Evolutionary conservation across 2,329 filamentous ascomycete species (phyloP).

Genomic region (Ophiocordyceps robertsii): DNA sequence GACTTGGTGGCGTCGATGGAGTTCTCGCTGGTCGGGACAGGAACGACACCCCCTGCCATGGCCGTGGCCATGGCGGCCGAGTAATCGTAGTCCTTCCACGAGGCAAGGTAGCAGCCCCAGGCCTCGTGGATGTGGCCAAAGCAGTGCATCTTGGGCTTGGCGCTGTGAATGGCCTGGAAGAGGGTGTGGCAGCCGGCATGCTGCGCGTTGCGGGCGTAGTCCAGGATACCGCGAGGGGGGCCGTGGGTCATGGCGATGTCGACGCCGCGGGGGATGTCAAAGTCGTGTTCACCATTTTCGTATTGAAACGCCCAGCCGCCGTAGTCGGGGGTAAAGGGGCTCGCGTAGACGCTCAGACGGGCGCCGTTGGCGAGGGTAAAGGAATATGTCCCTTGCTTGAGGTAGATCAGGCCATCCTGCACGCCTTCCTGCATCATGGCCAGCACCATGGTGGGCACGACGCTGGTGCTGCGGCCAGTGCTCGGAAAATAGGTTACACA

Average conservation of each 20-base stretch:
- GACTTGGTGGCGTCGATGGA: slow-evolving; percentile 29
- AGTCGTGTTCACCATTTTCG: slow-evolving; percentile 21
- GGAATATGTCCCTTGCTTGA: slow-evolving; percentile 32
- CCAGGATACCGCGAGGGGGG: slow-evolving; percentile 37
- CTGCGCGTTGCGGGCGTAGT: slow-evolving; percentile 14
- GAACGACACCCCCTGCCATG: no score
- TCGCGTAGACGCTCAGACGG: slow-evolving; percentile 34
- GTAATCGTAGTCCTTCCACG: slow-evolving; percentile 23
- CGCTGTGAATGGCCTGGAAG: slow-evolving; percentile 27
- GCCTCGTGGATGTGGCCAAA: slow-evolving; percentile 48
- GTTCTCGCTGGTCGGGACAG: neutral
- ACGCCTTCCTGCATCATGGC: slow-evolving; percentile 5
- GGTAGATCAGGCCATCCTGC: slow-evolving; percentile 27
- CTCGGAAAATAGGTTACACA: neutral
- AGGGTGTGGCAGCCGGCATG: slow-evolving; percentile 28
- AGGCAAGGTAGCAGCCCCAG: slow-evolving; percentile 41
- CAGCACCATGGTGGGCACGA: neutral
- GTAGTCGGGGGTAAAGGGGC: slow-evolving; percentile 34
- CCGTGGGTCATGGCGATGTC: slow-evolving; percentile 43
- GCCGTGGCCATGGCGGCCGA: no score
- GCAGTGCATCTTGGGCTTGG: slow-evolving; percentile 35
- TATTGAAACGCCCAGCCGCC: slow-evolving; percentile 39
- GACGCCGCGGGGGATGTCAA: slow-evolving; percentile 17
- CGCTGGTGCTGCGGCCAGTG: no score
- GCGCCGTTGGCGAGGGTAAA: slow-evolving; percentile 38